Evolutionary conservation across 495 filamentous ascomycete species (phyloP), one percentile per base, ranked within the genome.

Genomic region (Neurospora sp.): DNA sequence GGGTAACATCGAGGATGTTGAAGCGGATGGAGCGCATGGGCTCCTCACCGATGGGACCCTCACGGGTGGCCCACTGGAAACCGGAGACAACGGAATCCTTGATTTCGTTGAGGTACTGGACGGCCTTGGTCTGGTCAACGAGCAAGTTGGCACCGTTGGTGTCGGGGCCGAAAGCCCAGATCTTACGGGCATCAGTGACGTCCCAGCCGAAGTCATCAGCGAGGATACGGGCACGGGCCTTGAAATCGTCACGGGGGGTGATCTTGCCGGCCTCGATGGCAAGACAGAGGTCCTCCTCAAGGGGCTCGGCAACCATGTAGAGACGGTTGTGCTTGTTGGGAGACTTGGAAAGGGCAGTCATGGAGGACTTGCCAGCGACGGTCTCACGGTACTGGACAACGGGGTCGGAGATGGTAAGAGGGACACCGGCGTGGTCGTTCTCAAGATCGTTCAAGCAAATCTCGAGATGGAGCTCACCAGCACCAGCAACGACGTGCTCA

Each of bases 271-370:
- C 77, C 88, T 99, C 96, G 77, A 99, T 99, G 80, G 91, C 92
- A 78, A 89, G 90, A 74, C 92, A 87, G 71, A 98, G 91, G 75
- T 98, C 96, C 87, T 99, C 96, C 11, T 88, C 90, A 54, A 99
- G 86, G 73, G 96, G 96, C 84, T 93, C 83, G 74, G 96, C 96
- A 80, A 88, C 90, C 82, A 99, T 88, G 88, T 98, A 99, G 20
- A 99, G 89, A 91, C 96, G 94, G 87, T 99, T 99, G 92, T 99
- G 96, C 93, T 99, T 99, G 90, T 99, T 99, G 85, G 96, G 96
- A 12, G 96, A 99, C 89, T 99, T 99, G 80, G 96, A 99, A 74
- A 99, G 88, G 73, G 96, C 96, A 81, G 94, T 97, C 76, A 98
- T 98, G 87, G 90, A 92, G 70, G 95, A 97, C 75, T 85, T 86